A percentile compares a stretch with the other conserved stretches of the same genome.
These are phyloP conservation scores for Candida endomychidarum DNA, from an alignment of 805 yeast genomes.

Conservation along the genomic window DNA sequence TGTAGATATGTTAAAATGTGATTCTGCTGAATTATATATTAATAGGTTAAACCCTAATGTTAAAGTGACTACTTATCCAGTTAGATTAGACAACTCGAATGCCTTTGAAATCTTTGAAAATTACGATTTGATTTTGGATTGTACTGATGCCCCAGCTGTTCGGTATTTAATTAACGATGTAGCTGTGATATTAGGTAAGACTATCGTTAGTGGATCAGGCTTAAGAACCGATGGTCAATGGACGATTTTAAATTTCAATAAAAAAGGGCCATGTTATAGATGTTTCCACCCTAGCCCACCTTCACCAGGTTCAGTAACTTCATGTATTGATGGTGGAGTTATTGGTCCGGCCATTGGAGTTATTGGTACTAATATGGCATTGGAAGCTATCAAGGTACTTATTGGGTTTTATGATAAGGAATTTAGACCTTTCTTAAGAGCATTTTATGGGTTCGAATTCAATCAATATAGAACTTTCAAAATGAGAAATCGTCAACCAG, in stretches of 20 bases:
- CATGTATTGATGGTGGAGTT: slow-evolving; percentile 85
- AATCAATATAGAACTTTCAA: slow-evolving; percentile 71
- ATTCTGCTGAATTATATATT: slow-evolving; percentile 66
- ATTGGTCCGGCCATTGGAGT: slow-evolving; percentile 95
- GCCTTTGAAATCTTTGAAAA: slow-evolving; percentile 59
- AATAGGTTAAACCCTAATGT: slow-evolving; percentile 68
- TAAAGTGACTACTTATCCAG: slow-evolving; percentile 49
- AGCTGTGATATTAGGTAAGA: slow-evolving; percentile 62
- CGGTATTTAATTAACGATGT: slow-evolving; percentile 86
- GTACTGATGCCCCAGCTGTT: slow-evolving; percentile 90
- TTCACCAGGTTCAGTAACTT: slow-evolving; percentile 72
- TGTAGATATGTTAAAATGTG: slow-evolving; percentile 73
- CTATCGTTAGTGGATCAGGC: slow-evolving; percentile 91
- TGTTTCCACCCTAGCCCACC: slow-evolving; percentile 94
- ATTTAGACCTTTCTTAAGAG: slow-evolving; percentile 67
- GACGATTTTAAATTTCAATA: slow-evolving; percentile 63
- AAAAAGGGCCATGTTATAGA: slow-evolving; percentile 86
- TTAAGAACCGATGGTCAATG: slow-evolving; percentile 89
- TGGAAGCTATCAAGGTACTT: slow-evolving; percentile 78
- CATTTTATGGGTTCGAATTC: slow-evolving; percentile 66
- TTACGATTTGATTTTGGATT: slow-evolving; percentile 82
- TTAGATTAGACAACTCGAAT: slow-evolving; percentile 52
- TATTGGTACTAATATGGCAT: slow-evolving; percentile 85
- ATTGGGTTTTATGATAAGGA: slow-evolving; percentile 50
- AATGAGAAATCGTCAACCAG: slow-evolving; percentile 65